Percentiles rank a stretch among this genome's conserved stretches.
Conservation (phyloP, 1,284 basidiomycete species). For the Sanghuangporus weigelae region DNA sequence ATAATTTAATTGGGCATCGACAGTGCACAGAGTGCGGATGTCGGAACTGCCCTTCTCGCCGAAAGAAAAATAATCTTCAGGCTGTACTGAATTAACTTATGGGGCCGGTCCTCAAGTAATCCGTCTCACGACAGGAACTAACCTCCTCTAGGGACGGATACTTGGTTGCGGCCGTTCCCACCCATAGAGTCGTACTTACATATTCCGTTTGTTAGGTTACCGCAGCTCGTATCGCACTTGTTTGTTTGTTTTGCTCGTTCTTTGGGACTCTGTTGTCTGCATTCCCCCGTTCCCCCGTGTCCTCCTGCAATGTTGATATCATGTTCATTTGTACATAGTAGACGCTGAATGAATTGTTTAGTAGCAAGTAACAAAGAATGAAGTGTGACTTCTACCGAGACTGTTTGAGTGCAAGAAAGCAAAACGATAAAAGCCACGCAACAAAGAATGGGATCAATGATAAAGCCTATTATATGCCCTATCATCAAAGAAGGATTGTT, state of each 20-base stretch:
- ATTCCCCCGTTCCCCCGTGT: neutral
- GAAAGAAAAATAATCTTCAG: neutral
- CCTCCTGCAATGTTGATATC: neutral
- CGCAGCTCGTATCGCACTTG: slow-evolving; percentile 2
- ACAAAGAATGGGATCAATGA: neutral
- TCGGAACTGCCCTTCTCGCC: neutral
- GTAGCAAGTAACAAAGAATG: too few species aligned
- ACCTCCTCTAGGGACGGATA: neutral
- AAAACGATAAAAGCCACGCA: too few species aligned
- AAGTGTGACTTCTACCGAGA: too few species aligned
- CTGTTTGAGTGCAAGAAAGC: too few species aligned
- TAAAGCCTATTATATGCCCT: neutral
- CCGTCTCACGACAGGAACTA: neutral
- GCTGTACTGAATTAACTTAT: neutral
- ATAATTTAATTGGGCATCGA: too few species aligned
- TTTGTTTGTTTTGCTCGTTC: neutral
- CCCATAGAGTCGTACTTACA: neutral
- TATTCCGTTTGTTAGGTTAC: neutral
- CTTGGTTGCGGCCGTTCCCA: neutral
- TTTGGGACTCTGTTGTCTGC: neutral
- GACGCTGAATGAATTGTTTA: neutral
- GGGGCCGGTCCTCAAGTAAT: neutral
- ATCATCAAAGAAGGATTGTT: neutral
- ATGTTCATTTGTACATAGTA: slow-evolving; percentile 8
- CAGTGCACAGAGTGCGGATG: too few species aligned